Evolutionary conservation across 129 eudicot genomes (phyloP), one percentile per base, ranked within the genome.

Genomic region (Tanacetum coccineum): DNA sequence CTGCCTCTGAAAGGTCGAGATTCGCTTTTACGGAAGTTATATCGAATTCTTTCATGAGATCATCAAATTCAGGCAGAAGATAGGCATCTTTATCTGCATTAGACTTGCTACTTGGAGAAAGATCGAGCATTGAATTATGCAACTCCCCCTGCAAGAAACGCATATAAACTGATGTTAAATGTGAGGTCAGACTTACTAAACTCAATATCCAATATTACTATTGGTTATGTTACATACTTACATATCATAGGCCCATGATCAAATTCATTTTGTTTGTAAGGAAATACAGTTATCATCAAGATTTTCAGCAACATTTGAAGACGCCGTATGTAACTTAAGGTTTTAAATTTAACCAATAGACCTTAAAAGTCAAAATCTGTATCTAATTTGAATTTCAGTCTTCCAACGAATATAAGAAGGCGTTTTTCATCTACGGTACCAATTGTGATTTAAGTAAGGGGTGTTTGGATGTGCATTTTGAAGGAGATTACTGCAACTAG

Each of bases 31-130:
- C 60, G 68, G 81, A 32, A 25, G 64, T 22, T 9, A 6, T n/a
- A n/a, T n/a, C 74, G 59, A 85, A 78, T 67, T 84, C 91, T 62
- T n/a, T 83, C 59, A 91, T 66, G 4, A 91, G 85, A 32, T 87
- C 90, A 49, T 73, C 59, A 46, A 81, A 85, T 67, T 91, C 93
- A 45, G 87, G 86, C 30, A 87, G 80, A 78, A 91, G 86, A 53
- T 70, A 77, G 19, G 66, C 63, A 25, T 88, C 89, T 76, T 70
- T 82, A 30, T 85, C 89, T 45, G 76, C 74, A 60, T 40, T 75
- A 4, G 66, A 2, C 21, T 60, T 60, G 46, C 48, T 60, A 60
- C 46, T 30, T 60, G 64, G 25, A 60, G 26, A 60, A 30, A 32
- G 65, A 60, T 60, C 21, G 30, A 39, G 26, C 4, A 62, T 18